These are phyloP conservation scores for Podila horticola DNA, from an alignment of 192 early-diverging fungal genomes.

Conservation along the genomic window DNA sequence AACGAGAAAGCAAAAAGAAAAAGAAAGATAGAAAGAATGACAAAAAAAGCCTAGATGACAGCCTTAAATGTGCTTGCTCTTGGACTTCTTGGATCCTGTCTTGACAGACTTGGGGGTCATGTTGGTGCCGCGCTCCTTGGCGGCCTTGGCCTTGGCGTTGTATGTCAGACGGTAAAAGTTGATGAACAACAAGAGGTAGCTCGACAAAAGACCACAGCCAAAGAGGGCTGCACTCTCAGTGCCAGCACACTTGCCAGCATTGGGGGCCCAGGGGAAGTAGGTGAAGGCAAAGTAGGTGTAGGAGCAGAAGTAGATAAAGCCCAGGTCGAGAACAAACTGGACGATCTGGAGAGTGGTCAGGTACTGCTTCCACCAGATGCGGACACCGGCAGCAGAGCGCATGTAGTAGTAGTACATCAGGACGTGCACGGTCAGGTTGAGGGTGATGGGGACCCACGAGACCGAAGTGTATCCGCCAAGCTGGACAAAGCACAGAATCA, in stretches of 20 bases:
- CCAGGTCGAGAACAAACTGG: slow-evolving; percentile 91
- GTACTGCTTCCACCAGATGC: slow-evolving; percentile 95
- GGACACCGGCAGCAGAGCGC: slow-evolving; percentile 77
- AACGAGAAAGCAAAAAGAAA: slow-evolving; percentile 3
- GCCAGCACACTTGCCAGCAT: slow-evolving; percentile 77
- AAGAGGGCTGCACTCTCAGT: slow-evolving; percentile 83
- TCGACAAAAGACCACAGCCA: slow-evolving; percentile 80
- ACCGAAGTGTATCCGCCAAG: slow-evolving; percentile 78
- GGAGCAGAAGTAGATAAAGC: slow-evolving; percentile 87
- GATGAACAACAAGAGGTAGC: slow-evolving; percentile 90
- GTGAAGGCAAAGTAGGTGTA: slow-evolving; percentile 83
- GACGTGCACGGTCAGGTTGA: slow-evolving; percentile 91
- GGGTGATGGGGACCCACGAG: slow-evolving; percentile 80
- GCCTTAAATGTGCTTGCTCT: slow-evolving; percentile 50
- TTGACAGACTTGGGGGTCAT: slow-evolving; percentile 36
- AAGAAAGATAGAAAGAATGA: not conserved
- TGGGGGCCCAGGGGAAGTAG: slow-evolving; percentile 70
- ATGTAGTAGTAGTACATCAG: slow-evolving; percentile 95
- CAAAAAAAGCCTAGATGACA: not conserved
- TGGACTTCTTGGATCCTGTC: slow-evolving; percentile 33
- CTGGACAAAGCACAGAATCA: slow-evolving; percentile 87
- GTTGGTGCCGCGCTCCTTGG: slow-evolving; percentile 44
- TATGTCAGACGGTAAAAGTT: slow-evolving; percentile 92
- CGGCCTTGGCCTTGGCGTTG: slow-evolving; percentile 61
- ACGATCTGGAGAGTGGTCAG: slow-evolving; percentile 90